Conservation (phyloP, 176 grass and related monocot genomes). For the Aegilops tauschii region DNA sequence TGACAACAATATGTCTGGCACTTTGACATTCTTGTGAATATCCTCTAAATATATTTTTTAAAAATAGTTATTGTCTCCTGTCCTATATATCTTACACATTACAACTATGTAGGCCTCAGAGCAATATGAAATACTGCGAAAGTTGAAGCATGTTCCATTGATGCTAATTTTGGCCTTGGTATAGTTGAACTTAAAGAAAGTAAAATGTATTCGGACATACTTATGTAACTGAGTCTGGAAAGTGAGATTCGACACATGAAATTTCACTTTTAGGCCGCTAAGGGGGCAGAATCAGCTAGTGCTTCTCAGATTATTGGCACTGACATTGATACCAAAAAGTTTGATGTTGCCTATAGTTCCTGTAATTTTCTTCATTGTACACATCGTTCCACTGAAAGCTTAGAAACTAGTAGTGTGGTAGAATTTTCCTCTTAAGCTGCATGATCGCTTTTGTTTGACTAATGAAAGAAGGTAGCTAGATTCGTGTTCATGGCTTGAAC, state of each 20-base stretch:
- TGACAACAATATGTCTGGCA: no score
- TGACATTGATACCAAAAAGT: constrained; percentile 86
- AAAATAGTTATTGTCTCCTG: no score
- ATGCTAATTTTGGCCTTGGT: constrained; percentile 91
- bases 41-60: no score
- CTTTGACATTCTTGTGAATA: no score
- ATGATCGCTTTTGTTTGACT: neutral
- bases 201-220: neutral
- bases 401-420: neutral
- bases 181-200: constrained; percentile 87
- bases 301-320: constrained; percentile 85
- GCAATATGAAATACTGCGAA: no score
- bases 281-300: constrained; percentile 80
- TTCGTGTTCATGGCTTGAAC: neutral
- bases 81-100: no score
- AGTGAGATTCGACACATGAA: neutral
- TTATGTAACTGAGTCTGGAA: neutral
- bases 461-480: neutral
- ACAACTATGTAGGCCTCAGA: no score
- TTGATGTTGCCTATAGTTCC: constrained; percentile 44
- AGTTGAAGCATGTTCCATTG: constrained; percentile 63
- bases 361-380: neutral
- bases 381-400: neutral
- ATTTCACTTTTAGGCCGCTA: constrained; percentile 54
- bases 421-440: neutral